Percentiles rank a stretch among this genome's conserved stretches.
These are phyloP conservation scores for Lonicera japonica DNA, from an alignment of 129 eudicot species.

Conservation along the genomic window DNA sequence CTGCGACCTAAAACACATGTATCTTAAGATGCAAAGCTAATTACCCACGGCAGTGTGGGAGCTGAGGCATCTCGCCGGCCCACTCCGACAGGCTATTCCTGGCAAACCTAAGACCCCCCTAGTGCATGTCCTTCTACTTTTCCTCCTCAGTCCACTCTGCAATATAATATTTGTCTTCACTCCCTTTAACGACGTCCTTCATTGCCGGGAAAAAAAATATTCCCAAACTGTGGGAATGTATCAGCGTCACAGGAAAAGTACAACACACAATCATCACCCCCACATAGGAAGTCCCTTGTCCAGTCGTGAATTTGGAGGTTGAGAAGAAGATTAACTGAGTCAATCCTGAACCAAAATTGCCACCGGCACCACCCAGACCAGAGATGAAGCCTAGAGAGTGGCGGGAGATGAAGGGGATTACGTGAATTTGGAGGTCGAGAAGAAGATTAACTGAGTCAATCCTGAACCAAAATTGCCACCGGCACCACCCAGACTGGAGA, in stretches of 20 bases:
- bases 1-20: too few relatives aligned
- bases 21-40: too few relatives aligned
- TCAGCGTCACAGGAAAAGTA: slow-evolving; percentile 48
- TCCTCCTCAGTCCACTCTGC: slow-evolving; percentile 71
- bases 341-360: slow-evolving; percentile 74
- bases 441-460: slow-evolving; percentile 62
- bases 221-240: slow-evolving; percentile 78
- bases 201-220: slow-evolving; percentile 51
- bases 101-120: slow-evolving; percentile 65
- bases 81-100: slow-evolving; percentile 69
- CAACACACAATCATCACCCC: slow-evolving; percentile 56
- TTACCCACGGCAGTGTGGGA: too few relatives aligned
- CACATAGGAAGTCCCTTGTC: slow-evolving; percentile 46
- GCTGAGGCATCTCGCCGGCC: slow-evolving; percentile 49
- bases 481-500: slow-evolving; percentile 77
- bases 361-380: slow-evolving; percentile 85
- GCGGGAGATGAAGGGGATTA: slow-evolving; percentile 83
- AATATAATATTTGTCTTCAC: slow-evolving; percentile 46
- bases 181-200: slow-evolving; percentile 30
- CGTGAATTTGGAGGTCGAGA: slow-evolving; percentile 39
- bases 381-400: slow-evolving; percentile 71
- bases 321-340: slow-evolving; percentile 72
- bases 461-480: slow-evolving; percentile 90
- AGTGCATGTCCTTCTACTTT: slow-evolving; percentile 61
- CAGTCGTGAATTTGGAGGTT: slow-evolving; percentile 38